Percentiles rank a stretch among this genome's conserved stretches.
These are phyloP conservation scores for Eutypa lata DNA, from an alignment of 2,329 filamentous ascomycete genomes.

Conservation along the genomic window DNA sequence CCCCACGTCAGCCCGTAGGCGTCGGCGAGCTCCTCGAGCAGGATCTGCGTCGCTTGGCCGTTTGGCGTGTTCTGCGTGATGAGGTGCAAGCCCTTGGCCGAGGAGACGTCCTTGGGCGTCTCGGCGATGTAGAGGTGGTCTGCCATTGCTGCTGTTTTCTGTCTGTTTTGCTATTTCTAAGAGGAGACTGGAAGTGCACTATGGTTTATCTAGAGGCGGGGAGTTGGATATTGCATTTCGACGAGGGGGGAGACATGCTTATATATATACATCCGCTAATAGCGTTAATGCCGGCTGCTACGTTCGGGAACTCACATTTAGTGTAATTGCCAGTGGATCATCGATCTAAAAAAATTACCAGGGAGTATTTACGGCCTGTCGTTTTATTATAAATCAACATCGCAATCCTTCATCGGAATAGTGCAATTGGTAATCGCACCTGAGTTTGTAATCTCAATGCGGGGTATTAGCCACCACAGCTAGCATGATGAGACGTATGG, in stretches of 20 bases:
- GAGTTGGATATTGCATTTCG: too few species aligned
- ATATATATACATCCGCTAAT: too few species aligned
- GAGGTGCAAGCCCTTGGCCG: constrained; percentile 19
- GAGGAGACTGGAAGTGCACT: neutral
- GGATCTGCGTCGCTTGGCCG: constrained; percentile 20
- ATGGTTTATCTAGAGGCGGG: neutral
- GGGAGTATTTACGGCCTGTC: neutral
- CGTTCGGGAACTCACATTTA: too few species aligned
- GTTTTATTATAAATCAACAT: neutral
- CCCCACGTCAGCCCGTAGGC: constrained; percentile 47
- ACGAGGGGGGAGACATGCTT: too few species aligned
- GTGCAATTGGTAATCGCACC: neutral
- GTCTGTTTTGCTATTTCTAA: neutral
- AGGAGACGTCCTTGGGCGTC: constrained; percentile 18
- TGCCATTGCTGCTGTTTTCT: constrained; percentile 9
- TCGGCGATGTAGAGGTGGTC: constrained; percentile 20
- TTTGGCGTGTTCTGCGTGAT: constrained; percentile 22
- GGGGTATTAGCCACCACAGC: neutral
- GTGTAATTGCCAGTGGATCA: too few species aligned
- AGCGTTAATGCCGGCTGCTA: too few species aligned
- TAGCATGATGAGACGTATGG: neutral
- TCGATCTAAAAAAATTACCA: too few species aligned
- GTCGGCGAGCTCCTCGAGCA: constrained; percentile 46
- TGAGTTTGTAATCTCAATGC: neutral
- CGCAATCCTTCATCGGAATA: neutral